Evolutionary conservation across 331 rosid genomes (phyloP), one percentile per base, ranked within the genome.

Genomic region (Dryas integrifolia): DNA sequence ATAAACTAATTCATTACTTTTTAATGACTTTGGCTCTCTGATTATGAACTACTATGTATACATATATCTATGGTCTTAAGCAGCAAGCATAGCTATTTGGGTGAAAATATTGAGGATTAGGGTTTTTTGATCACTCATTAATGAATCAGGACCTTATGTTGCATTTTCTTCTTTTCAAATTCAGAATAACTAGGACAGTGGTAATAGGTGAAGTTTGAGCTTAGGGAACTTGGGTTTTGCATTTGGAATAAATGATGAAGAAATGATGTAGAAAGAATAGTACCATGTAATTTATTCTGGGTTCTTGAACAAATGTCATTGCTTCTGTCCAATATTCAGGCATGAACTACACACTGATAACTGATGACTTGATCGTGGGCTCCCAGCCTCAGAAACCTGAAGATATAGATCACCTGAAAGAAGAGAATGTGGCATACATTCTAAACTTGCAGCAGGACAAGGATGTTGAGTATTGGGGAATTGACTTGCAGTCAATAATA

Each of bases 311-410:
- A 46, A 30, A 58, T 51, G 40, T 53, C 14, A 47, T 69, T 67
- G 76, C 16, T 75, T 6, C 61, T 81, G 39, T 72, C 69, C 56
- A 59, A 30, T 84, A 68, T 87, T 79, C 89, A 94, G 98, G 96
- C 73, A 94, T 94, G 97, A 91, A 91, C 85, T 94, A 86, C 81
- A 92, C 88, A n/a, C 80, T 77, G 74, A 86, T 94, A 85, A 83
- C 90, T 64, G 96, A 89, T 53, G 43, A 85, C 72, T 76, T 94
- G 82, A 88, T 94, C 26, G 97, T 94, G 80, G 97, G 97, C 24
- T 94, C 98, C 59, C 98, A 91, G 81, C 97, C 97, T 75, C 97
- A 94, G 83, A 91, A 89, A 83, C 91, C 92, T 5, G 90, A 85
- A 75, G 98, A 94, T 72, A 79, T 91, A 26, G 86, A 88, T 76